phyloP scores from a whole-genome alignment of 1,284 basidiomycete species.

The Leccinum insolens region DNA sequence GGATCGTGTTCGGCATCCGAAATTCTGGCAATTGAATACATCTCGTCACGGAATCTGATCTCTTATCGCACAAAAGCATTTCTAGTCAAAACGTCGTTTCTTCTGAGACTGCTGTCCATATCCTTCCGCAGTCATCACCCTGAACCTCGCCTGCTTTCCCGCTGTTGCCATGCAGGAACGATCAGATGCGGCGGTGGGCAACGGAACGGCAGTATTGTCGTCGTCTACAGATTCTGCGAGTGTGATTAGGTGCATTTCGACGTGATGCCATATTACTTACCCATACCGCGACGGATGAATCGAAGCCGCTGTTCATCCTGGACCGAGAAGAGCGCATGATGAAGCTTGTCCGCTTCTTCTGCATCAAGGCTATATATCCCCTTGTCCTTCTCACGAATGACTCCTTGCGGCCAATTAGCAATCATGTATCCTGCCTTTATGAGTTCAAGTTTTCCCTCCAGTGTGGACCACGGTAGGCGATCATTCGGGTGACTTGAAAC shows the following conservation, averaged over 20 bases:
- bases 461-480: no score
- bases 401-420: neutral
- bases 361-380: neutral
- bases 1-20: no score
- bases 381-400: conserved; percentile 3
- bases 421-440: no score
- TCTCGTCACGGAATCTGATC: neutral
- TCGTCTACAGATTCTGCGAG: neutral
- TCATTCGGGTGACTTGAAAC: no score
- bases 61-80: neutral
- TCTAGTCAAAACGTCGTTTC: neutral
- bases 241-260: neutral
- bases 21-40: no score
- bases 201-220: neutral
- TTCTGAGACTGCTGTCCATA: neutral
- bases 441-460: no score
- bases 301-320: neutral
- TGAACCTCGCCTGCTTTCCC: neutral
- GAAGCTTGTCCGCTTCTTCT: neutral
- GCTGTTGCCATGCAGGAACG: neutral
- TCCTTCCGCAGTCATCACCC: neutral
- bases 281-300: neutral
- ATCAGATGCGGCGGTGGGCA: neutral
- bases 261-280: neutral
- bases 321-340: neutral